Percentiles rank a stretch among this genome's conserved stretches.
phyloP scores from a whole-genome alignment of 2,329 filamentous ascomycete species.

The Paraconiothyrium sp. region DNA sequence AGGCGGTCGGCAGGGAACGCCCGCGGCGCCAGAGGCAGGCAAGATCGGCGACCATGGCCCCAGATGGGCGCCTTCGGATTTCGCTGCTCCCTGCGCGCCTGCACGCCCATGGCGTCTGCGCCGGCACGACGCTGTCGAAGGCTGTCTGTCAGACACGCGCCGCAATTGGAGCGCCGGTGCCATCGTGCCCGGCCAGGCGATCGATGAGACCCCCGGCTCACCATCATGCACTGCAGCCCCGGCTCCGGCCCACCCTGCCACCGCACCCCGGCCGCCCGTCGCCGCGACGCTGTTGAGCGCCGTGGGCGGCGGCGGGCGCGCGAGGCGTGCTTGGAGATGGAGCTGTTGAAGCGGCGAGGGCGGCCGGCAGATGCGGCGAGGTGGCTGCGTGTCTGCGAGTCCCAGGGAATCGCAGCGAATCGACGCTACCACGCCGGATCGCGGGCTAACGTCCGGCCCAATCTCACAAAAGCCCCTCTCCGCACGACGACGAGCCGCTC shows the following conservation, averaged over 20 bases:
- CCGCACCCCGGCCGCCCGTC: background rate
- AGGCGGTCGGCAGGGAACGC: constrained; percentile 1
- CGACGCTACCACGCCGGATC: constrained; percentile 14
- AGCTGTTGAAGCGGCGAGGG: background rate
- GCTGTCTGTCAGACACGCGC: background rate
- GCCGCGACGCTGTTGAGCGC: background rate
- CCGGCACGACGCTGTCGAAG: background rate
- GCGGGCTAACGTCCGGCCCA: constrained; percentile 10
- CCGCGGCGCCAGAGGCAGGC: background rate
- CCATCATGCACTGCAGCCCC: constrained; percentile 5
- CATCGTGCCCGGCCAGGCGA: background rate
- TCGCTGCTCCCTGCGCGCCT: background rate
- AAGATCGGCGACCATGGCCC: constrained; percentile 1
- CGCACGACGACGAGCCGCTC: background rate
- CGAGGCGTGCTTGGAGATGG: background rate
- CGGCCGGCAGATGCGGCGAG: too few species aligned
- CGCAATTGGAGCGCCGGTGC: background rate
- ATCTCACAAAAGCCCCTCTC: background rate
- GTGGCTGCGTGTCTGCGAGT: background rate
- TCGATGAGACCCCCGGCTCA: constrained; percentile 8
- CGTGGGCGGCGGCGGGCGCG: background rate
- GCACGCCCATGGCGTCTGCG: background rate
- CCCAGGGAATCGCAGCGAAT: constrained; percentile 3
- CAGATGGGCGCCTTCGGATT: background rate
- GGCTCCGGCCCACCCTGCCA: background rate